Evolutionary conservation across 2,329 filamentous ascomycete genomes (phyloP).

Genomic region (Curvularia eragrostidis): DNA sequence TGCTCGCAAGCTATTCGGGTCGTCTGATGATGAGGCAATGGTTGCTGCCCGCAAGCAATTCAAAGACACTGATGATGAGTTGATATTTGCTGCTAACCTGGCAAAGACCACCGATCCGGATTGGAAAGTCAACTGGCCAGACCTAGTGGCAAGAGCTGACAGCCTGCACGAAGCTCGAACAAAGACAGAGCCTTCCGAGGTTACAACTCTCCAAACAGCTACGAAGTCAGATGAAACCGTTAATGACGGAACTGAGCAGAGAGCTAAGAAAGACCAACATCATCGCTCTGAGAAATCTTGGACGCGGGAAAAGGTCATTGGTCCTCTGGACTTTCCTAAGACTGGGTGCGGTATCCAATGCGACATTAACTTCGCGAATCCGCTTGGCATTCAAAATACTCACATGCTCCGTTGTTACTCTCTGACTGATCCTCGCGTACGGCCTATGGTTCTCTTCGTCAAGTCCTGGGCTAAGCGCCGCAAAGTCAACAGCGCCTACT

Average conservation of each 20-base stretch:
- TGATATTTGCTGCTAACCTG: not conserved
- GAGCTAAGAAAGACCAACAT: constrained; percentile 23
- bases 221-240: constrained; percentile 8
- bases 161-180: constrained; percentile 6
- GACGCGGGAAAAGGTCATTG: constrained; percentile 55
- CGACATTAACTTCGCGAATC: constrained; percentile 90
- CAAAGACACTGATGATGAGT: constrained; percentile 14
- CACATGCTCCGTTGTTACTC: constrained; percentile 83
- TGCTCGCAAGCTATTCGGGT: not conserved
- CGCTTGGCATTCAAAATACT: constrained; percentile 84
- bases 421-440: constrained; percentile 76
- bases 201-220: constrained; percentile 1
- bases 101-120: constrained; percentile 9
- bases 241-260: constrained; percentile 13
- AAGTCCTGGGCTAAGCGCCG: constrained; percentile 90
- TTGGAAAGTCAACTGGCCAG: constrained; percentile 3
- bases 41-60: constrained; percentile 8
- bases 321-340: constrained; percentile 77
- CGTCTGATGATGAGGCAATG: not conserved
- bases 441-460: constrained; percentile 80
- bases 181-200: constrained; percentile 10
- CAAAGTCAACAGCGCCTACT: constrained; percentile 85
- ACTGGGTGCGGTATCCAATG: constrained; percentile 81
- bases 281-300: constrained; percentile 45
- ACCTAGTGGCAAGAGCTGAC: constrained; percentile 7